Percentiles rank a stretch among this genome's conserved stretches.
Evolutionary conservation across 305 asterid species (phyloP).

Genomic region (Fraxinus sp.): DNA sequence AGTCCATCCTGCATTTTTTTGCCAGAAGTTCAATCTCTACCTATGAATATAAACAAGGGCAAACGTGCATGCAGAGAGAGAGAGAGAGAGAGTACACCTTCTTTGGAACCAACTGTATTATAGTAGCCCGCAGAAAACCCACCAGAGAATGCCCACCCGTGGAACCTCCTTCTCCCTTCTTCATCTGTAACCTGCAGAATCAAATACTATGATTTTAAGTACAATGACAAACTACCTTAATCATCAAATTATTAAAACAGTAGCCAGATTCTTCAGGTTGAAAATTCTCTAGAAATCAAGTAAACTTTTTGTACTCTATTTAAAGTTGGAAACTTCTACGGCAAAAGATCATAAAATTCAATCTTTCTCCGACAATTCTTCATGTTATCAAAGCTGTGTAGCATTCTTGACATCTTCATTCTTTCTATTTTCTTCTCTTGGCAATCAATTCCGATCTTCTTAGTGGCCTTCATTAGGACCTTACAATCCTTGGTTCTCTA

Average conservation of each 20-base stretch:
- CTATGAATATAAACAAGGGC: background rate
- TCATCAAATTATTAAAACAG: background rate
- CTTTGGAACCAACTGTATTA: slow-evolving; percentile 90
- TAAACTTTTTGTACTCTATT: background rate
- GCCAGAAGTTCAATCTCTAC: background rate
- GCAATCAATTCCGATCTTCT: background rate
- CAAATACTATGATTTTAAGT: slow-evolving; percentile 11
- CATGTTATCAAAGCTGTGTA: background rate
- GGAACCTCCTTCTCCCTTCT: slow-evolving; percentile 96
- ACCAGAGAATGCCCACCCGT: slow-evolving; percentile 95
- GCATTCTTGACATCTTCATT: background rate
- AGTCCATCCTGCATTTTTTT: slow-evolving; percentile 69
- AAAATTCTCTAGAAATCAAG: background rate
- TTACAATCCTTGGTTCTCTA: background rate
- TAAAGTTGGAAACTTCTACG: background rate
- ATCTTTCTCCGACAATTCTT: background rate
- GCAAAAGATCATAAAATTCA: background rate
- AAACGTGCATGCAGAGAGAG: background rate
- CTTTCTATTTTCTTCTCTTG: background rate
- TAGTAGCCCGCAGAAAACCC: slow-evolving; percentile 89
- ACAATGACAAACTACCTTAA: slow-evolving; percentile 1
- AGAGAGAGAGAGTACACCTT: slow-evolving; percentile 45
- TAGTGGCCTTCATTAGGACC: background rate
- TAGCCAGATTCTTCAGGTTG: background rate
- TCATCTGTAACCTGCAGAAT: slow-evolving; percentile 73